Conservation (phyloP, 495 filamentous ascomycete genomes). For the Penicillium turbatum region DNA sequence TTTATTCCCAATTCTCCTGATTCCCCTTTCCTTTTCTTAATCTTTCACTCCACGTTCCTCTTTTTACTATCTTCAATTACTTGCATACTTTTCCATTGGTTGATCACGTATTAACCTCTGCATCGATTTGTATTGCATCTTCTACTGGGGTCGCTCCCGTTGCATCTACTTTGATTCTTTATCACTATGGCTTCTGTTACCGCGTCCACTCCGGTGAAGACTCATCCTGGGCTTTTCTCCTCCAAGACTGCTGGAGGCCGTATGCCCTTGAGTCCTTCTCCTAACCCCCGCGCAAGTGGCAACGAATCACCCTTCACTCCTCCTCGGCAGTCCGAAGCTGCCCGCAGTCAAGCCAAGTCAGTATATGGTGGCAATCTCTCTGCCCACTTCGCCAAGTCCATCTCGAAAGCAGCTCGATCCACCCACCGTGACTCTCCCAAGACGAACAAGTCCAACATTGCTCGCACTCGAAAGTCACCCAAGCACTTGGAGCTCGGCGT, state of each 20-base stretch:
- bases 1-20: conserved; percentile 34
- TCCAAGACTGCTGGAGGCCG: conserved; percentile 89
- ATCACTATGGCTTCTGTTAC: conserved; percentile 78
- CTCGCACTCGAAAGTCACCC: conserved; percentile 61
- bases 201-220: conserved; percentile 89
- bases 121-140: conserved; percentile 9
- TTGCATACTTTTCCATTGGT: conserved; percentile 22
- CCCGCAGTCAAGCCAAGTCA: conserved; percentile 55
- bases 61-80: conserved; percentile 17
- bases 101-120: conserved; percentile 16
- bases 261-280: conserved; percentile 91
- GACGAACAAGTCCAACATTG: conserved; percentile 97
- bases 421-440: conserved; percentile 74
- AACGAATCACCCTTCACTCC: conserved; percentile 76
- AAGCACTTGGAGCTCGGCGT: conserved; percentile 85
- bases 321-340: conserved; percentile 55
- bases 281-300: conserved; percentile 54
- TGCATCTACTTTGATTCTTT: conserved; percentile 14
- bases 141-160: conserved; percentile 12
- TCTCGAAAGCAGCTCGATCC: conserved; percentile 4
- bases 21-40: background rate
- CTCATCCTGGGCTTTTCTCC: conserved; percentile 88
- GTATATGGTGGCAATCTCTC: conserved; percentile 70
- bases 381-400: conserved; percentile 65
- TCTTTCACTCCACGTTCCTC: conserved; percentile 13